These are phyloP conservation scores for Bruguiera hainesii DNA, from an alignment of 441 rosid genomes.

Conservation along the genomic window DNA sequence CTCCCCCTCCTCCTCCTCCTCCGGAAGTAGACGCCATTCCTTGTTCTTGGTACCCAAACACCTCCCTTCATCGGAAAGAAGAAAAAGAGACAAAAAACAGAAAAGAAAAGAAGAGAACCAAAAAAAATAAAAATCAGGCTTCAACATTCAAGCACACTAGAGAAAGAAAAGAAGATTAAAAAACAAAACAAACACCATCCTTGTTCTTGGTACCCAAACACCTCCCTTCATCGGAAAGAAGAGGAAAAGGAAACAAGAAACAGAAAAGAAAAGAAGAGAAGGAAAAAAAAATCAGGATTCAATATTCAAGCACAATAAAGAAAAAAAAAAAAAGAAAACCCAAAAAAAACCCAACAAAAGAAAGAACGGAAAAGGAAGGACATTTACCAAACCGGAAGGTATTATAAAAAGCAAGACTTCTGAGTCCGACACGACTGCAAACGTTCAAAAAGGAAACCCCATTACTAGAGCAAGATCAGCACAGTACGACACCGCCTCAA, in stretches of 20 bases:
- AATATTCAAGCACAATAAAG: not conserved
- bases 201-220: not conserved
- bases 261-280: too few relatives aligned
- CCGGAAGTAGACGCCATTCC: conserved; percentile 48
- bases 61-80: conserved; percentile 1
- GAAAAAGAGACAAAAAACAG: too few relatives aligned
- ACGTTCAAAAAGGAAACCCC: not conserved
- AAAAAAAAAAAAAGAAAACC: not conserved
- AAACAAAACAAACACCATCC: not conserved
- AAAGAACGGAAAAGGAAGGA: not conserved
- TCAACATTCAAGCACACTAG: not conserved
- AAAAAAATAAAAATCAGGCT: too few relatives aligned
- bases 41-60: not conserved
- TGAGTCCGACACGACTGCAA: not conserved
- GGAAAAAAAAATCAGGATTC: not conserved
- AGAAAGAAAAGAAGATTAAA: not conserved
- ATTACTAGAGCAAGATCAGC: not conserved
- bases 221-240: conserved; percentile 1
- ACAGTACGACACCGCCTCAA: not conserved
- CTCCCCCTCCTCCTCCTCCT: conserved; percentile 28
- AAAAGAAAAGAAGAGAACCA: too few relatives aligned
- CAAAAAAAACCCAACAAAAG: not conserved
- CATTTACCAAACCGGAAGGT: not conserved
- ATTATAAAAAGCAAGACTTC: not conserved
- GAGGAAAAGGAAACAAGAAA: too few relatives aligned